A percentile compares a stretch with the other conserved stretches of the same genome.
These are phyloP conservation scores for Xylaria sp. DNA, from an alignment of 2,329 filamentous ascomycete genomes.

Conservation along the genomic window DNA sequence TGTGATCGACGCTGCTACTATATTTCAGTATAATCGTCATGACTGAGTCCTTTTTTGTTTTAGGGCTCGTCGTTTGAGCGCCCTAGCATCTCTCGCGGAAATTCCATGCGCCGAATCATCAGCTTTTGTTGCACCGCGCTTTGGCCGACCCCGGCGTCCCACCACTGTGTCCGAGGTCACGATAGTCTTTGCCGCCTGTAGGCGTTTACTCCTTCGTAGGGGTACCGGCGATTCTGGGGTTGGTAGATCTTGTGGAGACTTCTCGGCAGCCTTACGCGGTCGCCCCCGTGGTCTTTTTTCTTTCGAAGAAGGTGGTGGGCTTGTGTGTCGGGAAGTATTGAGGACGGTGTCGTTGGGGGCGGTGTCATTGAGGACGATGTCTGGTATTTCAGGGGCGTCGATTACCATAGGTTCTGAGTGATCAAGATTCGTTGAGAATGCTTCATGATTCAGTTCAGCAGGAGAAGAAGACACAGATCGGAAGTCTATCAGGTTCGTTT, in stretches of 20 bases:
- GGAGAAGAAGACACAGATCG: background rate
- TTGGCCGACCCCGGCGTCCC: background rate
- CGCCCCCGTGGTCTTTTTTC: background rate
- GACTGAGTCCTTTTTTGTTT: background rate
- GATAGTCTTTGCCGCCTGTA: background rate
- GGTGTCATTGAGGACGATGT: background rate
- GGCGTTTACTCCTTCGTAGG: conserved; percentile 20
- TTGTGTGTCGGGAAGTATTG: background rate
- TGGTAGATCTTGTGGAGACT: background rate
- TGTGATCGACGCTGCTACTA: background rate
- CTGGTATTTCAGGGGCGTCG: background rate
- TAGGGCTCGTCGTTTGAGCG: background rate
- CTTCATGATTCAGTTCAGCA: background rate
- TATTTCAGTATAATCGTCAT: background rate
- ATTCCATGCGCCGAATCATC: background rate
- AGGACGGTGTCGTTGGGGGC: background rate
- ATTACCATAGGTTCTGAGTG: background rate
- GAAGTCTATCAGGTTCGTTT: background rate
- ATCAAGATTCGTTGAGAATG: background rate
- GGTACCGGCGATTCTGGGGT: background rate
- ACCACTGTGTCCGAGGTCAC: background rate
- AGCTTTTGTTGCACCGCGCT: background rate
- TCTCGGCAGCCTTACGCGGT: background rate
- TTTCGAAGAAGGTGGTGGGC: background rate
- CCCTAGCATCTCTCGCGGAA: background rate